Base-by-base conservation (phyloP, 192 early-diverging fungal species). In the Chytriomyces confervae region DNA sequence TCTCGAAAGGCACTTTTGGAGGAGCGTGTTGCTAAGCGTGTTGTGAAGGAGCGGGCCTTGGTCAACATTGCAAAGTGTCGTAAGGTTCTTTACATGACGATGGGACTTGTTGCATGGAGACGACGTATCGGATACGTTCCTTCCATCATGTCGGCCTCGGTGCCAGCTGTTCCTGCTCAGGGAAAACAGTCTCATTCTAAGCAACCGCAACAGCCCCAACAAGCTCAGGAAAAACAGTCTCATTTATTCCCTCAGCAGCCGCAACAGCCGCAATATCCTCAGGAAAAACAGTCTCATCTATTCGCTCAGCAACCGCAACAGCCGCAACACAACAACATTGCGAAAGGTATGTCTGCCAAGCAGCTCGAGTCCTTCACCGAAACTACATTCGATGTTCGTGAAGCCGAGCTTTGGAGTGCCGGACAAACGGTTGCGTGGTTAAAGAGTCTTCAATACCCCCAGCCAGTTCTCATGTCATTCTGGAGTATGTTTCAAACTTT, bases 1-100 rank as follows among this genome's bases (percentile, higher is more conserved):
- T 71, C 79, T 18, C 89, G 92, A 75, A 85, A 84, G 50, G 87
- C 77, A 16, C 92, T 93, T 82, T 81, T 95, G 65, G 61, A 73
- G 24, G 53, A 48, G 44, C 65, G 78, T 20, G 6, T 51, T 50
- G 70, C 16, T 13, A 53, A 66, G 62, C 50, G 65, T 16, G 65
- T 36, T 43, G 44, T 53, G 23, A 36, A 57, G 62, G 64, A 53
- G 20, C 83, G 85, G 20, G 70, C 81, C 13, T n/a, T 74, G 7
- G 53, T 23, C 46, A 85, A 80, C 66, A 62, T 75, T 20, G 71
- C 51, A 23, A 86, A 86, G 75, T 43, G 80, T 11, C 72, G 79
- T 47, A 84, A 81, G 47, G 66, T 75, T 13, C 10, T 81, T 64
- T 36, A 62, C 44, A 66, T 77, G 67, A 50, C 62, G 4, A 44